Evolutionary conservation across 768 basidiomycete species (phyloP), one percentile per base, ranked within the genome.

Genomic region (Lactarius quietus): DNA sequence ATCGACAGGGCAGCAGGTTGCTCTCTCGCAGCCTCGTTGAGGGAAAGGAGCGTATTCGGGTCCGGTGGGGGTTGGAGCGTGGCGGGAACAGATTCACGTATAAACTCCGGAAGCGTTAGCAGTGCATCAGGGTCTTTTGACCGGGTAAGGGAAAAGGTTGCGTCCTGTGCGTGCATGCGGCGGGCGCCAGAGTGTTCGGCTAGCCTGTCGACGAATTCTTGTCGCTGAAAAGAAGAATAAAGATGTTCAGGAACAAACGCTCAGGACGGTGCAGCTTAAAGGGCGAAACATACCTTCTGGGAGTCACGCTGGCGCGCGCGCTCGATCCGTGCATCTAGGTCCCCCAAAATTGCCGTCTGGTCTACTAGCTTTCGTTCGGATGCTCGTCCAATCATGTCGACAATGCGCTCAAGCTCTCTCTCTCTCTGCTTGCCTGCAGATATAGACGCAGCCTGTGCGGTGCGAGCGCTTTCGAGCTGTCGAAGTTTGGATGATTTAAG

Each of bases 141-240:
- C 29, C 57, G 58, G 8, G 38, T 5, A 18, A 74, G 70, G 39
- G 78, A 79, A 51, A 86, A 81, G 3, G 83, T 74, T 8, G 92
- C 90, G 70, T 96, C 94, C 74, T 97, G 94, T 17, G 83, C 81
- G 61, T 87, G 86, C 41, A 95, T 76, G 61, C 94, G 83, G 26
- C 94, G 87, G 1, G 86, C 83, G 54, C 82, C 80, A 0, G 92
- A 90, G 71, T 91, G 91, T 33, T 82, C 79, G 12, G 86, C 79
- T 2, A 96, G 80, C 63, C 85, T 84, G 61, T 89, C 86, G 12
- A 95, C 87, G 72, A 95, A 93, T 9, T 83, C 83, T 52, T 87
- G 83, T 63, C 87, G 86, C 89, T 92, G 69, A 38, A 70, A 38
- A 48, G 43, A 36, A 14, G 36, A 56, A 15, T n/a, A 33, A n/a